phyloP scores from a whole-genome alignment of 139 green algal species.

The Prasinococcaceae sp. region DNA sequence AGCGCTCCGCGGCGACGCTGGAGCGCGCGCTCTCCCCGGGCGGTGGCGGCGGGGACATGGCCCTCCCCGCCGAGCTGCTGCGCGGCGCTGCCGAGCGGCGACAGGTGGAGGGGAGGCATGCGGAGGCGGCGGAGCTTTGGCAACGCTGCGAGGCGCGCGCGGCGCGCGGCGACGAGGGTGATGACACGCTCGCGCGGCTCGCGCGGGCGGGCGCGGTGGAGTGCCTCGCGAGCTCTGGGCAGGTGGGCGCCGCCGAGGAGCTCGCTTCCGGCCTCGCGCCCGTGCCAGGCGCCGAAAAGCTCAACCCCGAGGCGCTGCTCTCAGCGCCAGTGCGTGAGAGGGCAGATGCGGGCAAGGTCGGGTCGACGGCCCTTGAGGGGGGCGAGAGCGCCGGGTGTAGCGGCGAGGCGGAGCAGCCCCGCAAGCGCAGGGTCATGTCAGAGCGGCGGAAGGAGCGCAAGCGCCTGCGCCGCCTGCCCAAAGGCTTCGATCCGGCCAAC shows the following conservation, averaged over 20 bases:
- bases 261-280: no score
- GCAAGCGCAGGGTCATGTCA: neutral
- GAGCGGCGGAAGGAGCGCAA: slow-evolving; percentile 38
- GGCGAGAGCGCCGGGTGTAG: neutral
- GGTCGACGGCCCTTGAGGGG: neutral
- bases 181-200: no score
- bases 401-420: neutral
- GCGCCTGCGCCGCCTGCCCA: slow-evolving; percentile 44
- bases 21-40: slow-evolving; percentile 28
- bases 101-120: slow-evolving; percentile 6
- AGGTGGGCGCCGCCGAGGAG: no score
- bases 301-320: no score
- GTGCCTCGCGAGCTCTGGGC: no score
- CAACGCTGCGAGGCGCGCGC: no score
- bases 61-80: no score
- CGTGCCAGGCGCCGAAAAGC: no score
- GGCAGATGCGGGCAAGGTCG: neutral
- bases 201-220: no score
- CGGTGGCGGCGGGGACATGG: slow-evolving; percentile 21
- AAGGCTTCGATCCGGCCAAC: slow-evolving; percentile 73
- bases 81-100: no score
- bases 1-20: no score
- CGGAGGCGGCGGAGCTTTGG: slow-evolving; percentile 5
- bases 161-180: no score
- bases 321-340: neutral